phyloP scores from a whole-genome alignment of 192 early-diverging fungal species.

The Entomortierella lignicola region DNA sequence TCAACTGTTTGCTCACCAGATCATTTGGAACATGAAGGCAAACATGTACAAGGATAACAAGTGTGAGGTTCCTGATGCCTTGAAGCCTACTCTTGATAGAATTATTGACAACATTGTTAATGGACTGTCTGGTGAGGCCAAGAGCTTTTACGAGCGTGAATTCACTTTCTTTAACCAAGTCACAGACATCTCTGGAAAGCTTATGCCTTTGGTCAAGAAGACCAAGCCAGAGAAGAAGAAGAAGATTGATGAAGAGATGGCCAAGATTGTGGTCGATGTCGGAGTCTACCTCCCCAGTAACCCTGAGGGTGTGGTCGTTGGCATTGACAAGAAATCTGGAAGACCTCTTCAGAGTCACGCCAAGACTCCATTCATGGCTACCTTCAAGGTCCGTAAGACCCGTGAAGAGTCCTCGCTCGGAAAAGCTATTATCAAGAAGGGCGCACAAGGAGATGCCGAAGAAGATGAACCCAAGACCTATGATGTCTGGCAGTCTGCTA shows the following conservation, averaged over 20 bases:
- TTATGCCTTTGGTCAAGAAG: conserved; percentile 93
- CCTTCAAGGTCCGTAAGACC: conserved; percentile 86
- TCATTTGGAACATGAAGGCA: conserved; percentile 99
- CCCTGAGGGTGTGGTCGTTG: conserved; percentile 92
- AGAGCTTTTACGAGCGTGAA: conserved; percentile 94
- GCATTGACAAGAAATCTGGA: conserved; percentile 95
- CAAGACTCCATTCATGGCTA: conserved; percentile 99
- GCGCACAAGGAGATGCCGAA: conserved; percentile 29
- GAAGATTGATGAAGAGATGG: conserved; percentile 98
- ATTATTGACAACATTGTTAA: conserved; percentile 85
- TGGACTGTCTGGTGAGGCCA: conserved; percentile 85
- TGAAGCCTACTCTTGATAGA: conserved; percentile 92
- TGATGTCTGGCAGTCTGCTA: conserved; percentile 83
- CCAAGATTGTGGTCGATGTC: conserved; percentile 91
- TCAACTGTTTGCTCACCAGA: conserved; percentile 99
- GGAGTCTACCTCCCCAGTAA: conserved; percentile 98
- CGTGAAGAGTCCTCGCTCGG: conserved; percentile 66
- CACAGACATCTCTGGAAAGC: conserved; percentile 96
- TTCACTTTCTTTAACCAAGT: conserved; percentile 96
- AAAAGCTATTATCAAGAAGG: conserved; percentile 49
- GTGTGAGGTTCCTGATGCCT: conserved; percentile 71
- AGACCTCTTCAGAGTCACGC: conserved; percentile 96
- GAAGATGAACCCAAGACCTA: conserved; percentile 52
- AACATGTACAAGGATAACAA: conserved; percentile 75
- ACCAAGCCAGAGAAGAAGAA: conserved; percentile 97